Conservation (phyloP, 2,329 filamentous ascomycete genomes). For the Colletotrichum gloeosporioides region DNA sequence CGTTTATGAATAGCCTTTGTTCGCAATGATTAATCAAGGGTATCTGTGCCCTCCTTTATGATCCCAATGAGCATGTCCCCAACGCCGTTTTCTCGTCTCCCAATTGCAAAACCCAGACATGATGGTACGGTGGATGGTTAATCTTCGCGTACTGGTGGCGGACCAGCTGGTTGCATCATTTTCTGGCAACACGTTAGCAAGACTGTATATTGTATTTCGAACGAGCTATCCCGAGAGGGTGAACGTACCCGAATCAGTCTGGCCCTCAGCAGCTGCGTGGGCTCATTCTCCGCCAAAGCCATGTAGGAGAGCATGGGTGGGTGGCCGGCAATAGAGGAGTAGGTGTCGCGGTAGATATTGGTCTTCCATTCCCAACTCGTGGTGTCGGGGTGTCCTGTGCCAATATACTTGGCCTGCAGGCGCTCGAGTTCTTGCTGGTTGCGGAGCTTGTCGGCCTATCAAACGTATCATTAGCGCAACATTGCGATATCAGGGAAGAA, state of each 20-base stretch:
- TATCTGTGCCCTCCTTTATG: slow-evolving; percentile 9
- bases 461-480: background rate
- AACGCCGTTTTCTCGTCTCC: background rate
- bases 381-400: slow-evolving; percentile 95
- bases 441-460: slow-evolving; percentile 92
- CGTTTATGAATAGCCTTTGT: background rate
- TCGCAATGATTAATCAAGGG: slow-evolving; percentile 55
- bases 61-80: background rate
- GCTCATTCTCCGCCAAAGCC: slow-evolving; percentile 86
- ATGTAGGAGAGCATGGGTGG: slow-evolving; percentile 88
- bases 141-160: slow-evolving; percentile 62
- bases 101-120: background rate
- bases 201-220: background rate
- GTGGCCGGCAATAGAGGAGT: slow-evolving; percentile 88
- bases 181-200: slow-evolving; percentile 47
- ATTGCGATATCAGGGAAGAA: too few species aligned
- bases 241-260: slow-evolving; percentile 74
- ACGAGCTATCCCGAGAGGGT: background rate
- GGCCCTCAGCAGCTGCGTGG: slow-evolving; percentile 78
- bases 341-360: slow-evolving; percentile 94
- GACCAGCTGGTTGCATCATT: slow-evolving; percentile 69
- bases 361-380: slow-evolving; percentile 97
- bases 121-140: background rate
- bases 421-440: slow-evolving; percentile 97
- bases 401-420: slow-evolving; percentile 93